These are phyloP conservation scores for Nakazawaea anatomiae DNA, from an alignment of 805 yeast species.

Conservation along the genomic window DNA sequence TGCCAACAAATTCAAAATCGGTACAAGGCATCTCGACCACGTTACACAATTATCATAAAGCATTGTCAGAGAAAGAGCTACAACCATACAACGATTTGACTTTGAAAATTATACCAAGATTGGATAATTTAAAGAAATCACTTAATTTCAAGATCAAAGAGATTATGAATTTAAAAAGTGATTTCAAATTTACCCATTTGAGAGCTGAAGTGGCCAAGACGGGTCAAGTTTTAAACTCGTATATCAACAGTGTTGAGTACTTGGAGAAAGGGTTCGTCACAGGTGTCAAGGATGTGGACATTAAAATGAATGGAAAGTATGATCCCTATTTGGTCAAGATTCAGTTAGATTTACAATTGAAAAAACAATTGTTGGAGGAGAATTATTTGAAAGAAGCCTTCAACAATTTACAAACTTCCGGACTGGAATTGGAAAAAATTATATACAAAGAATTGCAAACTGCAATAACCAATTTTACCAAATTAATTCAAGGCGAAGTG, in stretches of 20 bases:
- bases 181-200: slow-evolving; percentile 52
- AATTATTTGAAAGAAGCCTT: slow-evolving; percentile 61
- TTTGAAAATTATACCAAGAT: slow-evolving; percentile 42
- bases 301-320: slow-evolving; percentile 21
- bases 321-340: slow-evolving; percentile 64
- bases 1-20: slow-evolving; percentile 30
- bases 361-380: slow-evolving; percentile 58
- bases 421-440: slow-evolving; percentile 58
- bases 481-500: slow-evolving; percentile 46
- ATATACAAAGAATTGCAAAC: slow-evolving; percentile 58
- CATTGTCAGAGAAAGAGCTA: slow-evolving; percentile 36
- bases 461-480: slow-evolving; percentile 45
- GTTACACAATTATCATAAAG: slow-evolving; percentile 23
- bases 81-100: slow-evolving; percentile 47
- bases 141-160: slow-evolving; percentile 49
- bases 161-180: slow-evolving; percentile 47
- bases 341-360: slow-evolving; percentile 59
- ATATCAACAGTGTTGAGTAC: slow-evolving; percentile 37
- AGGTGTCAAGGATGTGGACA: slow-evolving; percentile 11
- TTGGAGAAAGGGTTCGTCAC: slow-evolving; percentile 30
- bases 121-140: slow-evolving; percentile 50
- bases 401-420: slow-evolving; percentile 57
- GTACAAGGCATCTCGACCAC: slow-evolving; percentile 28
- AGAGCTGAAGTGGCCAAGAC: slow-evolving; percentile 58
- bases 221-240: slow-evolving; percentile 47